Evolutionary conservation across 805 yeast genomes (phyloP).

Genomic region (Teunomyces atbi): DNA sequence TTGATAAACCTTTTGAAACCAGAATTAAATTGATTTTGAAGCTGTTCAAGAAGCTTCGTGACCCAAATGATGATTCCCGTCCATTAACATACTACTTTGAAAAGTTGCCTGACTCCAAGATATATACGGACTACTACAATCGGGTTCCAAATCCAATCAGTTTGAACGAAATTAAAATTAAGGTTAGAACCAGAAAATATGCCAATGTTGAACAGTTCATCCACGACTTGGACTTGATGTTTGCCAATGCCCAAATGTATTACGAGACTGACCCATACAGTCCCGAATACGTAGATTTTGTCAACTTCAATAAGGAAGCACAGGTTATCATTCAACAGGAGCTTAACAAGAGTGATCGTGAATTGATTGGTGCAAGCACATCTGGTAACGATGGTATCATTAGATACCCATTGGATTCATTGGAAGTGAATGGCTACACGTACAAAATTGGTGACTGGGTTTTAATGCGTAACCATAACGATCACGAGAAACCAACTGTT

Average conservation of each 20-base stretch:
- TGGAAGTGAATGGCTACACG: slow-evolving; percentile 65
- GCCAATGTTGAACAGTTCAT: slow-evolving; percentile 71
- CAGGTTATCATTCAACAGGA: slow-evolving; percentile 61
- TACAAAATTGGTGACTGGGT: slow-evolving; percentile 96
- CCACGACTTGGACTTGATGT: slow-evolving; percentile 71
- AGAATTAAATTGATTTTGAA: slow-evolving; percentile 85
- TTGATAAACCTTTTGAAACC: slow-evolving; percentile 88
- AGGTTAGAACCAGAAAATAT: slow-evolving; percentile 83
- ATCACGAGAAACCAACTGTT: slow-evolving; percentile 83
- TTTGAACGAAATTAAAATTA: slow-evolving; percentile 71
- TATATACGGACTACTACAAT: slow-evolving; percentile 53
- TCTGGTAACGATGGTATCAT: slow-evolving; percentile 48
- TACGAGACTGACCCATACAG: slow-evolving; percentile 53
- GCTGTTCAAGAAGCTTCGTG: slow-evolving; percentile 70
- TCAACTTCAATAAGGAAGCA: slow-evolving; percentile 59
- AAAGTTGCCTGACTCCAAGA: slow-evolving; percentile 69
- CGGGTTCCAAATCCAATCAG: slow-evolving; percentile 59
- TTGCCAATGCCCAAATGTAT: slow-evolving; percentile 69
- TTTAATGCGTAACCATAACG: slow-evolving; percentile 81
- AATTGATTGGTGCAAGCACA: slow-evolving; percentile 47
- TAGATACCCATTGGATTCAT: slow-evolving; percentile 77
- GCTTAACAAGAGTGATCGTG: slow-evolving; percentile 77
- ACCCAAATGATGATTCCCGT: slow-evolving; percentile 44
- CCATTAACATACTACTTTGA: slow-evolving; percentile 69
- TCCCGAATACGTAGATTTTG: slow-evolving; percentile 59